phyloP scores from a whole-genome alignment of 2,329 filamentous ascomycete species.

The Cryphonectria nitschkei region DNA sequence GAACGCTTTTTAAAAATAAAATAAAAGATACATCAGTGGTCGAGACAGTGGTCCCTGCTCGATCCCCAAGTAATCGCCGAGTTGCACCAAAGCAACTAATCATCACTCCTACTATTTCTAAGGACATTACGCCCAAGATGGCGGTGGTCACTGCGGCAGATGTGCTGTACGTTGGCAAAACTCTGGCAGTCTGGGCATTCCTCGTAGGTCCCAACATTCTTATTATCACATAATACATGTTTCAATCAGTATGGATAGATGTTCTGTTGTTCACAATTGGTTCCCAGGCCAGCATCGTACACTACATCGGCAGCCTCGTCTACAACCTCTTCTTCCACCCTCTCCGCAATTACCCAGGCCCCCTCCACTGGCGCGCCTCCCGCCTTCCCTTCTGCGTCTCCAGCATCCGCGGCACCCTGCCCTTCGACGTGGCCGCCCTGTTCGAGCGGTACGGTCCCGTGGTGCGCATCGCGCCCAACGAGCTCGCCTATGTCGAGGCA shows the following conservation, averaged over 20 bases:
- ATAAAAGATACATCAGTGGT: too few species aligned
- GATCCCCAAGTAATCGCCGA: too few species aligned
- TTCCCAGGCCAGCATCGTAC: constrained; percentile 1
- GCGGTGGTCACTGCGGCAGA: neutral
- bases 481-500: constrained; percentile 43
- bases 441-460: constrained; percentile 45
- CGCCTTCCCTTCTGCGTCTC: constrained; percentile 53
- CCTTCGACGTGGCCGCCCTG: constrained; percentile 33
- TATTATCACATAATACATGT: too few species aligned
- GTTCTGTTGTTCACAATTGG: neutral
- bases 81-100: too few species aligned
- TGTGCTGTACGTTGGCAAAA: neutral
- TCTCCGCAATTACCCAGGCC: constrained; percentile 34
- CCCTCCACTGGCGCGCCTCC: constrained; percentile 32
- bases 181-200: neutral
- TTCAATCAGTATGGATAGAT: neutral
- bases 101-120: too few species aligned
- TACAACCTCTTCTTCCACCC: constrained; percentile 38
- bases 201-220: neutral
- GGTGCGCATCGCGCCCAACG: constrained; percentile 46
- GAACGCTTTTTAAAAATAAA: neutral
- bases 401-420: constrained; percentile 85
- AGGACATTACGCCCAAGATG: neutral
- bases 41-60: too few species aligned
- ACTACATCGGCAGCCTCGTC: constrained; percentile 22